Evolutionary conservation across 1,139 yeast species (phyloP).

Genomic region (Candida dubliniensis): DNA sequence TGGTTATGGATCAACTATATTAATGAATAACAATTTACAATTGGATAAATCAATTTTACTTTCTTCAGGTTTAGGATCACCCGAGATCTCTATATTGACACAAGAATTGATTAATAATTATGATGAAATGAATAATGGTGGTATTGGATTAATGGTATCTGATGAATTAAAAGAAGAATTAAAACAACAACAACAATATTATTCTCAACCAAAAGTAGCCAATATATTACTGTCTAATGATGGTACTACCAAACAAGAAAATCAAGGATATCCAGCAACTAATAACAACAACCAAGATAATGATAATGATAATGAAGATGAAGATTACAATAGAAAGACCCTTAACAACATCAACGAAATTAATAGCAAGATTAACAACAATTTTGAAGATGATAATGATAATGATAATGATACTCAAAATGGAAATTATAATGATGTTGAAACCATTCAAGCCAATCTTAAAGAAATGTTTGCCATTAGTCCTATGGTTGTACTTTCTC

Average conservation of each 20-base stretch:
- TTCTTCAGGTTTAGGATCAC: slow-evolving; percentile 1
- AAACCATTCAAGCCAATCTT: slow-evolving; percentile 22
- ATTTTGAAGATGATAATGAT: not conserved
- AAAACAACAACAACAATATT: slow-evolving; percentile 1
- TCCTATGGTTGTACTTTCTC: slow-evolving; percentile 27
- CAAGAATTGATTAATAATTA: not conserved
- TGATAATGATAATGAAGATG: not conserved
- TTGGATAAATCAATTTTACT: slow-evolving; percentile 9
- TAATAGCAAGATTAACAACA: slow-evolving; percentile 20
- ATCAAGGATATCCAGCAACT: not conserved
- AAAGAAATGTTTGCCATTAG: slow-evolving; percentile 32
- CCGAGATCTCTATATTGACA: slow-evolving; percentile 3
- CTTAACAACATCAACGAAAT: slow-evolving; percentile 19
- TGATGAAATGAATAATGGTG: slow-evolving; percentile 1
- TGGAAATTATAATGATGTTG: not conserved
- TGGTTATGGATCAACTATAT: not conserved
- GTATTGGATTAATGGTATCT: slow-evolving; percentile 2
- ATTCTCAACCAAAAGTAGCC: not conserved
- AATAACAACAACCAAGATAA: not conserved
- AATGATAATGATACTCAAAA: not conserved
- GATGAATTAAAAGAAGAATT: slow-evolving; percentile 5
- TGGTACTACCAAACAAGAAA: too few species aligned
- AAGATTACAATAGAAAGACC: not conserved
- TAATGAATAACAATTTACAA: slow-evolving; percentile 3
- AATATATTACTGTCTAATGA: not conserved